These are phyloP conservation scores for Incumbomyces delicatus DNA, from an alignment of 2,329 filamentous ascomycete species.

Conservation along the genomic window DNA sequence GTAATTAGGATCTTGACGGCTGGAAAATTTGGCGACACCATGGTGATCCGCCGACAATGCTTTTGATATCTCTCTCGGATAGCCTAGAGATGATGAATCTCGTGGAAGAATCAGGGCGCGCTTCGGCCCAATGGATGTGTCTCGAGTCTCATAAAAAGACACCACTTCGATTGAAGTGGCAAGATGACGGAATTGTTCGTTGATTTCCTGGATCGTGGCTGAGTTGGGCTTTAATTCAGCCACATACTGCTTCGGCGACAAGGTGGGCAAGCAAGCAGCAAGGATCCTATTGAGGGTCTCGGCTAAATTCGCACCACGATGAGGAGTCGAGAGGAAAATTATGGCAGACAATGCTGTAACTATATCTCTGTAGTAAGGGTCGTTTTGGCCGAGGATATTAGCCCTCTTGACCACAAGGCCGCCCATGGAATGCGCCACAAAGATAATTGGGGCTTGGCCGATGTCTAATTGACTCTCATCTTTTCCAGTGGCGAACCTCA, in stretches of 20 bases:
- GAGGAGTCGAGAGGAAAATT: constrained; percentile 25
- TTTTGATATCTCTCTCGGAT: constrained; percentile 31
- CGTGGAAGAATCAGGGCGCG: constrained; percentile 26
- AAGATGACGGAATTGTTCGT: constrained; percentile 37
- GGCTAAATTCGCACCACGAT: constrained; percentile 23
- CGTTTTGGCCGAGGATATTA: constrained; percentile 8
- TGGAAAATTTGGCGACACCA: constrained; percentile 25
- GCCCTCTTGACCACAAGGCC: constrained; percentile 13
- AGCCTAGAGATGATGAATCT: constrained; percentile 36
- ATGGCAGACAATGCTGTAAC: constrained; percentile 11
- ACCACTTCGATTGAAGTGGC: constrained; percentile 28
- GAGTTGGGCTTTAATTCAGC: constrained; percentile 31
- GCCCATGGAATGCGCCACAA: constrained; percentile 13
- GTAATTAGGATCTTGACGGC: constrained; percentile 21
- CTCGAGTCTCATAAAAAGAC: constrained; percentile 38
- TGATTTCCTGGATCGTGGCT: constrained; percentile 29
- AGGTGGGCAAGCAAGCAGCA: constrained; percentile 12
- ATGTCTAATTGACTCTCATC: neutral
- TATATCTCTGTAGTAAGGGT: constrained; percentile 3
- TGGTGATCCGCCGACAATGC: constrained; percentile 29
- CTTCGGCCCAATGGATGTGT: constrained; percentile 22
- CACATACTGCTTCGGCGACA: constrained; percentile 29
- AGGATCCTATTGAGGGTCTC: constrained; percentile 26
- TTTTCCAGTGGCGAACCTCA: constrained; percentile 1
- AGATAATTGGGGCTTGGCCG: constrained; percentile 10